Percentiles rank a stretch among this genome's conserved stretches.
Conservation (phyloP, 2,329 filamentous ascomycete genomes). For the Calonectria naviculata region DNA sequence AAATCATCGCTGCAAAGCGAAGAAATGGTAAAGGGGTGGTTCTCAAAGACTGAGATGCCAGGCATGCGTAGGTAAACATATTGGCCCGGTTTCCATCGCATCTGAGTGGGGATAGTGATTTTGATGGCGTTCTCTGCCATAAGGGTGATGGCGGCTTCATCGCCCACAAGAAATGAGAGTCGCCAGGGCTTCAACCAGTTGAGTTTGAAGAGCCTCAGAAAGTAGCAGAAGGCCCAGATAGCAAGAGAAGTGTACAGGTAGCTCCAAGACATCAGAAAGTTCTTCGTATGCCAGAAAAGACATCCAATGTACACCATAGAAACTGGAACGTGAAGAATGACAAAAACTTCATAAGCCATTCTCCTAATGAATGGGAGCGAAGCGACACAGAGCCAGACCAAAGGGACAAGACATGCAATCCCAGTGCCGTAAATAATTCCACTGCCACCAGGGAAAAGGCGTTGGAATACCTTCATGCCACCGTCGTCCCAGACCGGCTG, state of each 20-base stretch:
- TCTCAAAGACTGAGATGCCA: slow-evolving; percentile 88
- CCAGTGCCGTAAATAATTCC: slow-evolving; percentile 88
- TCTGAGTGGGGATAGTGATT: slow-evolving; percentile 91
- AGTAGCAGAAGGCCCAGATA: slow-evolving; percentile 82
- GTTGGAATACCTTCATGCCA: slow-evolving; percentile 76
- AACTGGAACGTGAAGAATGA: slow-evolving; percentile 83
- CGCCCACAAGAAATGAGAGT: slow-evolving; percentile 85
- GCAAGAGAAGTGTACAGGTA: slow-evolving; percentile 86
- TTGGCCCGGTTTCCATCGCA: slow-evolving; percentile 93
- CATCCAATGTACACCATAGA: slow-evolving; percentile 84
- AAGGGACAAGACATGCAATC: slow-evolving; percentile 81
- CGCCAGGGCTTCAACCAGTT: slow-evolving; percentile 90
- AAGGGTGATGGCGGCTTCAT: slow-evolving; percentile 89
- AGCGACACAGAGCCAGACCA: slow-evolving; percentile 85
- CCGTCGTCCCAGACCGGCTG: slow-evolving; percentile 87
- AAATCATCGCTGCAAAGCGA: slow-evolving; percentile 95
- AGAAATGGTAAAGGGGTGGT: slow-evolving; percentile 95
- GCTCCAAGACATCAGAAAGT: slow-evolving; percentile 89
- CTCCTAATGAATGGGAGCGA: slow-evolving; percentile 84
- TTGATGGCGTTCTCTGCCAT: slow-evolving; percentile 96
- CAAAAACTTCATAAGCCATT: slow-evolving; percentile 87
- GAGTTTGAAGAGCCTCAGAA: slow-evolving; percentile 81
- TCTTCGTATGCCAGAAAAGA: slow-evolving; percentile 96
- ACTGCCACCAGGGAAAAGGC: slow-evolving; percentile 72
- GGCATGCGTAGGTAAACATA: slow-evolving; percentile 97